phyloP scores from a whole-genome alignment of 108 stramenopile genomes.

The Fistulifera pelliculosa region DNA sequence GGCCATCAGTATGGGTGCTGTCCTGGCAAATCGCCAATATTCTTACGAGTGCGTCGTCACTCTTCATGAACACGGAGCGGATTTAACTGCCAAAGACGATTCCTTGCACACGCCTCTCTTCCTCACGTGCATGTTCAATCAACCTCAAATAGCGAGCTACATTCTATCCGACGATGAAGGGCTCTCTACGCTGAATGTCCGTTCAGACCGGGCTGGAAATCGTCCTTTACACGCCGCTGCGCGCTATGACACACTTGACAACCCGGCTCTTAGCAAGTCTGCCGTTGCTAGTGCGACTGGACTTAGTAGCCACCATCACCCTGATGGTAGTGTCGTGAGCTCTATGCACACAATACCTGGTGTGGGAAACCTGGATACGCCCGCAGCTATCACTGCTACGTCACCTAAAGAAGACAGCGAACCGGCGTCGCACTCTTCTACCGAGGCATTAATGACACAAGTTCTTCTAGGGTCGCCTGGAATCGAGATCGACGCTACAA shows the following conservation, averaged over 20 bases:
- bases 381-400: not conserved
- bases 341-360: conserved; percentile 29
- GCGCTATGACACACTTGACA: conserved; percentile 43
- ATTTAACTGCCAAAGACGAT: conserved; percentile 73
- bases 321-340: conserved; percentile 26
- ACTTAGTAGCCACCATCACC: conserved; percentile 12
- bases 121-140: conserved; percentile 64
- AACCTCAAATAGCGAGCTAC: conserved; percentile 48
- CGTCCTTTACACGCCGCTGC: conserved; percentile 82
- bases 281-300: conserved; percentile 13
- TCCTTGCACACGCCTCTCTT: conserved; percentile 75
- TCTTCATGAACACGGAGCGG: conserved; percentile 52
- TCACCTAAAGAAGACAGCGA: not conserved
- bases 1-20: conserved; percentile 74
- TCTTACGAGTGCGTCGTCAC: conserved; percentile 56
- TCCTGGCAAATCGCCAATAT: conserved; percentile 57
- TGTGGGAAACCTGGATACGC: conserved; percentile 19
- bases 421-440: conserved; percentile 5
- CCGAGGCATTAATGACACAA: conserved; percentile 33
- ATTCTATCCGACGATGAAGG: conserved; percentile 48
- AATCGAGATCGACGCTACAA: conserved; percentile 71
- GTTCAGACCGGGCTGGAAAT: conserved; percentile 67
- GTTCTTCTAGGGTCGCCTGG: conserved; percentile 49
- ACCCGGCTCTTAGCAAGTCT: conserved; percentile 8
- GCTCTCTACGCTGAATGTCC: conserved; percentile 52